These are phyloP conservation scores for Gossypium bickii DNA, from an alignment of 345 rosid species.

Conservation along the genomic window DNA sequence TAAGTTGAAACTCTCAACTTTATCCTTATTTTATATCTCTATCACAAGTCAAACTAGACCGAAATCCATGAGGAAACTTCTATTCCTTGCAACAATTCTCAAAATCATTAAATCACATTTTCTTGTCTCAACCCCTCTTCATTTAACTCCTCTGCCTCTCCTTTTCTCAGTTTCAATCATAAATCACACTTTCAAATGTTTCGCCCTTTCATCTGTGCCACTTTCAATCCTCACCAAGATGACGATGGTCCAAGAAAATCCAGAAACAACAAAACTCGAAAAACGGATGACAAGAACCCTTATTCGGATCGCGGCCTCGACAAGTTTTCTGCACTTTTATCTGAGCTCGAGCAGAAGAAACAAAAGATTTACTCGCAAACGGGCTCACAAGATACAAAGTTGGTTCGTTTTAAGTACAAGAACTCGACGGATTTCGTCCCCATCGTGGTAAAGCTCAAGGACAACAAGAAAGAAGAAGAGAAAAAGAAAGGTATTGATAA, in stretches of 20 bases:
- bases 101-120: not conserved
- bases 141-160: not conserved
- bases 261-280: slow-evolving; percentile 14
- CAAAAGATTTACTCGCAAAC: slow-evolving; percentile 40
- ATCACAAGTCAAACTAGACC: not conserved
- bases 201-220: slow-evolving; percentile 35
- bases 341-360: slow-evolving; percentile 50
- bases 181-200: slow-evolving; percentile 22
- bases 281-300: slow-evolving; percentile 43
- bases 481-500: slow-evolving; percentile 11
- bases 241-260: slow-evolving; percentile 33
- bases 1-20: not conserved
- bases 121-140: not conserved
- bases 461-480: slow-evolving; percentile 20
- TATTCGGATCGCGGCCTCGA: slow-evolving; percentile 53
- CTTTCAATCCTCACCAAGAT: slow-evolving; percentile 7
- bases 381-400: slow-evolving; percentile 30
- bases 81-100: not conserved
- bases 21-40: not conserved
- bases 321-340: slow-evolving; percentile 49
- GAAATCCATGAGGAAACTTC: slow-evolving; percentile 12
- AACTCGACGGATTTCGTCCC: slow-evolving; percentile 35
- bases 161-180: not conserved
- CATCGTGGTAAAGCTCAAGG: slow-evolving; percentile 39
- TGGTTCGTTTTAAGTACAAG: slow-evolving; percentile 42